Base-by-base conservation (phyloP, 148 eudicot genomes). In the Amaranthus hypochondriacus region DNA sequence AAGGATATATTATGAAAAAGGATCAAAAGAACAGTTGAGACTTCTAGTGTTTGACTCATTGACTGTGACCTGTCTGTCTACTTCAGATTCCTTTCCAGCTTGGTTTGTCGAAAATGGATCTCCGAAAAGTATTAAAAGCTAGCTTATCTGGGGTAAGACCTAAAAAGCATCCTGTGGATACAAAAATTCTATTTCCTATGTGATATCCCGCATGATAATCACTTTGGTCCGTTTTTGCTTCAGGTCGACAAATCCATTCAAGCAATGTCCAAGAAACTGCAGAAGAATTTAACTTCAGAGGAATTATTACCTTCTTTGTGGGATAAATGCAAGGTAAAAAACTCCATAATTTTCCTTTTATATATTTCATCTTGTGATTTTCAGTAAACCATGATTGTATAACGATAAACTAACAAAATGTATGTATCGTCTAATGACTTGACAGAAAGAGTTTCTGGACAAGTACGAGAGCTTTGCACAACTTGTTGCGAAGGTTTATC, bases 251-350 rank as follows among this genome's bases (percentile, higher is more conserved):
- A 88, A 83, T 87, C 93, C 72, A 83, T 94, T 70, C 78, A 75
- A 70, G 73, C 87, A 72, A 94, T 94, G 98, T 88, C 86, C 78
- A 94, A 92, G 76, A 94, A 82, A 75, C 71, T 94, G 82, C 96
- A 92, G 78, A 94, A 94, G 83, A 88, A 85, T 80, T 80, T 94
- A 71, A 87, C 97, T 79, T 83, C 96, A 51, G 97, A 94, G 80
- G 98, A 94, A 81, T 73, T 94, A 70, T 78, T 94, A 81, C 96
- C 97, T 58, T 89, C 97, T 42, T 77, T 94, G 66, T 94, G 98
- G 98, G 98, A 91, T 73, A 94, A 94, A 80, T 94, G 97, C 96
- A 94, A 94, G 97, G 98, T 94, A 80, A 57, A 10, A 21, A 53
- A 9, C 58, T 58, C 12, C 48, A 56, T 76, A 28, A 28, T 62